Percentiles rank a stretch among this genome's conserved stretches.
Evolutionary conservation across 2,329 filamentous ascomycete genomes (phyloP).

Genomic region (Leptoxyphium fumago): DNA sequence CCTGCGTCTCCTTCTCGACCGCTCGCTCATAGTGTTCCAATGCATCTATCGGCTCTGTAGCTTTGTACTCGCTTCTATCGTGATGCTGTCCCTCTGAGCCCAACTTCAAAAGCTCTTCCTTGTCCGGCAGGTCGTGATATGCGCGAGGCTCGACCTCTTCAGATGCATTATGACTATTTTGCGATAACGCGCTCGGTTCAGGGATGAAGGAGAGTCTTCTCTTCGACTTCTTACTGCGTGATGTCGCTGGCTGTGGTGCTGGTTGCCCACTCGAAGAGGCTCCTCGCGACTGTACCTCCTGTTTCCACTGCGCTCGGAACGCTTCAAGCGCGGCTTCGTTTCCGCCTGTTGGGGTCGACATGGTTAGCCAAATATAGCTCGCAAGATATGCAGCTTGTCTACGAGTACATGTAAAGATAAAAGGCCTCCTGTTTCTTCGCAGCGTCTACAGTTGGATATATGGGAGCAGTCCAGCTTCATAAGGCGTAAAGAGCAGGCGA

Average conservation of each 20-base stretch:
- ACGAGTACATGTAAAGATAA: too few species aligned
- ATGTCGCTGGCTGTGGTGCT: conserved; percentile 1
- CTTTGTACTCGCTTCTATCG: conserved; percentile 14
- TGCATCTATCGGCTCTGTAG: conserved; percentile 52
- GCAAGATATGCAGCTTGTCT: too few species aligned
- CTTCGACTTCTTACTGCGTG: not conserved
- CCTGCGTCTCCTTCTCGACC: conserved; percentile 73
- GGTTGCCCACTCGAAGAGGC: conserved; percentile 9
- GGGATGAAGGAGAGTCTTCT: conserved; percentile 2
- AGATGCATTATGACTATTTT: conserved; percentile 12
- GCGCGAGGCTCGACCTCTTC: conserved; percentile 27
- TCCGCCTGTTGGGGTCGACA: conserved; percentile 2
- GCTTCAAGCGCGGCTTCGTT: conserved; percentile 59
- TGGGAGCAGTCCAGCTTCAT: too few species aligned
- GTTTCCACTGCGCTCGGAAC: conserved; percentile 74
- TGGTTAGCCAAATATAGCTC: too few species aligned
- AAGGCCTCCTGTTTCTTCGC: too few species aligned
- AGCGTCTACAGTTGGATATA: too few species aligned
- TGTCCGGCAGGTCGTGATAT: conserved; percentile 33
- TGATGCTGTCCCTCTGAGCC: conserved; percentile 26
- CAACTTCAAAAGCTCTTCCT: conserved; percentile 28
- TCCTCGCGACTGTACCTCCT: conserved; percentile 52
- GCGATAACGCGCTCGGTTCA: conserved; percentile 8
- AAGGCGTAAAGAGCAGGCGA: too few species aligned
- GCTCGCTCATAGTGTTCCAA: conserved; percentile 87